A percentile compares a stretch with the other conserved stretches of the same genome.
Conservation (phyloP, 345 rosid species). For the Aethionema arabicum region DNA sequence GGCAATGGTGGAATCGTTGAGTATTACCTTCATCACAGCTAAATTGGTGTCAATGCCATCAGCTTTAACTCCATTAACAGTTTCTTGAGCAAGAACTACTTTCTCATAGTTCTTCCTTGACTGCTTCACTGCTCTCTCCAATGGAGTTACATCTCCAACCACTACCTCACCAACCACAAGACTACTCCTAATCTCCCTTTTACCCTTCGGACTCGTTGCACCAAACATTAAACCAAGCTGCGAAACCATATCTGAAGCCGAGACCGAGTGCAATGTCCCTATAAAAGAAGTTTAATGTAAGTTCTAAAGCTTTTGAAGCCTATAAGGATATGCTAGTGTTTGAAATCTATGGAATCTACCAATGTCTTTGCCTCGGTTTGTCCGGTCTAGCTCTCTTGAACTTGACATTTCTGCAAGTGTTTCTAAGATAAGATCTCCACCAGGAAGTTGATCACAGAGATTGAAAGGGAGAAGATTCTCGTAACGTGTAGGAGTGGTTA, state of each 20-base stretch:
- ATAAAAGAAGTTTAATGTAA: slow-evolving; percentile 3
- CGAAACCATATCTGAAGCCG: slow-evolving; percentile 77
- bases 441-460: slow-evolving; percentile 95
- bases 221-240: slow-evolving; percentile 70
- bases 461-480: slow-evolving; percentile 81
- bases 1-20: background rate
- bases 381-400: slow-evolving; percentile 49
- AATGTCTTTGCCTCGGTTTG: slow-evolving; percentile 41
- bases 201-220: slow-evolving; percentile 53
- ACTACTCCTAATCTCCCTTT: slow-evolving; percentile 16
- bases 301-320: background rate
- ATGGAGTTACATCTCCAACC: slow-evolving; percentile 76
- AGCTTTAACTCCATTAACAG: slow-evolving; percentile 88
- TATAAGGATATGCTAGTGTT: background rate
- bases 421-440: slow-evolving; percentile 86
- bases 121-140: slow-evolving; percentile 78
- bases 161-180: slow-evolving; percentile 82
- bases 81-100: slow-evolving; percentile 73
- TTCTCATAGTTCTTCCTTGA: slow-evolving; percentile 77
- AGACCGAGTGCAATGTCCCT: slow-evolving; percentile 53
- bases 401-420: slow-evolving; percentile 73
- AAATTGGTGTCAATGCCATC: slow-evolving; percentile 91
- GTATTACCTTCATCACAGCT: slow-evolving; percentile 94
- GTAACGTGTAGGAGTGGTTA: slow-evolving; percentile 39
- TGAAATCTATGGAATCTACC: slow-evolving; percentile 29